Conservation (phyloP, 768 basidiomycete genomes). For the Tulasnella sp. region DNA sequence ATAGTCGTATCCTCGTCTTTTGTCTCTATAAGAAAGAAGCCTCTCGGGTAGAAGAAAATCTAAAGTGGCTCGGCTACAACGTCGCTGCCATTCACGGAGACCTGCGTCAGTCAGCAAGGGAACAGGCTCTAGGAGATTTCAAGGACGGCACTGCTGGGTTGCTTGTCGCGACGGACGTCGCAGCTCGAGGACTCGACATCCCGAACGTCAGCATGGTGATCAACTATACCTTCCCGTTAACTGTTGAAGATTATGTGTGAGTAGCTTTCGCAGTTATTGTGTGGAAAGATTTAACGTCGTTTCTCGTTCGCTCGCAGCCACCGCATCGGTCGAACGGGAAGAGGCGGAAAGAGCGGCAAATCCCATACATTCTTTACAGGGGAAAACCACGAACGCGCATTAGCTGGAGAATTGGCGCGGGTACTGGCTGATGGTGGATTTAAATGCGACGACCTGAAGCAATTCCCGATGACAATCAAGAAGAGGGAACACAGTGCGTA, state of each 20-base stretch:
- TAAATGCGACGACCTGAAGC: constrained; percentile 59
- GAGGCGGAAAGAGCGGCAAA: constrained; percentile 82
- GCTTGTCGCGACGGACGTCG: constrained; percentile 95
- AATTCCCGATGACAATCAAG: constrained; percentile 95
- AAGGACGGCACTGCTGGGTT: constrained; percentile 70
- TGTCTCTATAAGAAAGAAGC: constrained; percentile 98
- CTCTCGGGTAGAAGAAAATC: constrained; percentile 73
- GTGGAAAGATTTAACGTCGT: not conserved
- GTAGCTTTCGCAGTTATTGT: not conserved
- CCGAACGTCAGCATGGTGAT: constrained; percentile 90
- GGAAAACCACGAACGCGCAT: constrained; percentile 69
- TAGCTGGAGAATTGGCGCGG: constrained; percentile 89
- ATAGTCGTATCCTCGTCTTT: constrained; percentile 79
- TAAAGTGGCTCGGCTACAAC: constrained; percentile 63
- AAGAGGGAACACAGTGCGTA: constrained; percentile 89
- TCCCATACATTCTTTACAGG: constrained; percentile 97
- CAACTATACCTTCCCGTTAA: constrained; percentile 97
- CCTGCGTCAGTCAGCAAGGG: constrained; percentile 73
- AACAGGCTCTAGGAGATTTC: constrained; percentile 82
- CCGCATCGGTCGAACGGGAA: constrained; percentile 83
- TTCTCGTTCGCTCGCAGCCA: constrained; percentile 34
- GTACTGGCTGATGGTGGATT: constrained; percentile 85
- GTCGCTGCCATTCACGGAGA: constrained; percentile 87
- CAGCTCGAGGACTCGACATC: constrained; percentile 94
- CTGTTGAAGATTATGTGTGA: constrained; percentile 78